Evolutionary conservation across 2,329 filamentous ascomycete species (phyloP).

Genomic region (Colletotrichum ledebouriae): DNA sequence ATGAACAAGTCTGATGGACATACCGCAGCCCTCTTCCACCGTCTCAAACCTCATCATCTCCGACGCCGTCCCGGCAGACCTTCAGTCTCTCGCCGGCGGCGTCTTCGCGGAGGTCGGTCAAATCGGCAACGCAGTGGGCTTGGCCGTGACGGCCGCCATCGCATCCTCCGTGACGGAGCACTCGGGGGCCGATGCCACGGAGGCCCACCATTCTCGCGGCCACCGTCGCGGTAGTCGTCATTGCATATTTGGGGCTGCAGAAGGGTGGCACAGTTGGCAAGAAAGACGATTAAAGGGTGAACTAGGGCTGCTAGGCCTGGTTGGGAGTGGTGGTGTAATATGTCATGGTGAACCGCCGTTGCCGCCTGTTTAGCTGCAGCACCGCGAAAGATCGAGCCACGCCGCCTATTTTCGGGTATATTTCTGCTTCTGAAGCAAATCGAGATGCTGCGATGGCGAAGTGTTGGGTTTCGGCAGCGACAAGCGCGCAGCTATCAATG

Average conservation of each 20-base stretch:
- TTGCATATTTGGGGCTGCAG: constrained; percentile 58
- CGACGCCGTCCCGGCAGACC: constrained; percentile 65
- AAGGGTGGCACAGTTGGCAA: constrained; percentile 63
- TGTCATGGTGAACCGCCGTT: constrained; percentile 10
- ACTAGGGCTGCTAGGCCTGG: constrained; percentile 4
- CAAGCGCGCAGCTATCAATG: no score
- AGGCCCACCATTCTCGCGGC: constrained; percentile 58
- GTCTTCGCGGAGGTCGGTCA: constrained; percentile 72
- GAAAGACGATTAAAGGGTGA: constrained; percentile 49
- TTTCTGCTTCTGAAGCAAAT: not conserved
- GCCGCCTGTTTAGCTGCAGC: constrained; percentile 1
- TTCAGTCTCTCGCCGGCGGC: constrained; percentile 70
- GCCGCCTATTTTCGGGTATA: not conserved
- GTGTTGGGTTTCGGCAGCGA: no score
- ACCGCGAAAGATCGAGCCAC: not conserved
- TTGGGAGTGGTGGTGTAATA: not conserved
- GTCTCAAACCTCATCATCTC: constrained; percentile 67
- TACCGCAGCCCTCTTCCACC: constrained; percentile 63
- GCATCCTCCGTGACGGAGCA: constrained; percentile 59
- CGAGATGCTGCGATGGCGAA: constrained; percentile 1
- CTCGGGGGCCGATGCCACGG: constrained; percentile 45
- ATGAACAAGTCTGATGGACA: no score
- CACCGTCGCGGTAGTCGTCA: constrained; percentile 54
- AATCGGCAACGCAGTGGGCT: constrained; percentile 67
- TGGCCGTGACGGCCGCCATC: constrained; percentile 65